Base-by-base conservation (phyloP, 2,329 filamentous ascomycete species). In the Colletotrichum orbiculare region DNA sequence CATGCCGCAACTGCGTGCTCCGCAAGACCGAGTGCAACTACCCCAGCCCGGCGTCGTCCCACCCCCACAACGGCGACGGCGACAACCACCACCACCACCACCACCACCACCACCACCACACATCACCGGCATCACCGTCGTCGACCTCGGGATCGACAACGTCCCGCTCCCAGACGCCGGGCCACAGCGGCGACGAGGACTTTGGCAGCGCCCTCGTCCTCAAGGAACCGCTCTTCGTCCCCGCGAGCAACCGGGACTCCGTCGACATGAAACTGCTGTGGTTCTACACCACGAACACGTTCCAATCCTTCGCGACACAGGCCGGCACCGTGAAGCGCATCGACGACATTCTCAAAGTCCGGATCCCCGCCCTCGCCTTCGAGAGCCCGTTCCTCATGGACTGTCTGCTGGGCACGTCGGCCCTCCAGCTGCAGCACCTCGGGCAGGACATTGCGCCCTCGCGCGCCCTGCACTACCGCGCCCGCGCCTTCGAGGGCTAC, bases 301-400 rank as follows among this genome's bases (percentile, higher is more conserved):
- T 75, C 67, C 65, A 73, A 3, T 82, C 82, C 12, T 85, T 87
- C 70, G 77, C 81, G 12, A 73, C 82, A 35, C 73, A 80, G 25
- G 72, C 73, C 13, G 76, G 76, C 41, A 71, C 70, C 7, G 73
- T 76, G 4, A 69, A 73, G 9, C 69, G 74, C 0, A 70, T 82
- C 57, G 78, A 82, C 63, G 71, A 79, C 8, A 76, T 83, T 25
- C 77, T 87, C 64, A 79, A 78, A 64, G 76, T 81, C 34, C 77
- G 75, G 25, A 73, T 87, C 47, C 80, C 85, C 7, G 78, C 82
- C 42, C 78, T 82, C 43, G 85, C 84, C 46, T 85, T 87, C 55
- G 72, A 79, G 52, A 79, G 78, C n/a, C 81, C 79, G 0, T 87
- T 87, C 66, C 79, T 87, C 39, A 83, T 87, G 82, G 77, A 87